Evolutionary conservation across 208 protist genomes (phyloP).

Genomic region (Vickermania ingenoplastis): DNA sequence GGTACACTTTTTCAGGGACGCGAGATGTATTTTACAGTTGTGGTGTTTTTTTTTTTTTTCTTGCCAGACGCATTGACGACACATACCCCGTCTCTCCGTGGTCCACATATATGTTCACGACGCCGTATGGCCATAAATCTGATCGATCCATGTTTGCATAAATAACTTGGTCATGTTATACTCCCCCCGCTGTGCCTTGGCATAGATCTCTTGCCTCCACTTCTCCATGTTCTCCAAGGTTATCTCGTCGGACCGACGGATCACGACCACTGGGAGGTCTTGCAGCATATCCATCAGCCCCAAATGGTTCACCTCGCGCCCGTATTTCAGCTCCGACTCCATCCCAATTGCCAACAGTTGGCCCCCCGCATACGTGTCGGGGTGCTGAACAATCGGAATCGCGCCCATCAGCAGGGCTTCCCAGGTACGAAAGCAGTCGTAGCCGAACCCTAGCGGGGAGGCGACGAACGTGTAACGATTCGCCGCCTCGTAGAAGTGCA

Average conservation of each 20-base stretch:
- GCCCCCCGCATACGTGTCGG: not conserved
- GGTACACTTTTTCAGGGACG: too few species aligned
- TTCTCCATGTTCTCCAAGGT: not conserved
- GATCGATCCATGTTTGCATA: not conserved
- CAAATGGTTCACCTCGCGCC: not conserved
- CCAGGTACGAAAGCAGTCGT: not conserved
- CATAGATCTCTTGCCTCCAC: not conserved
- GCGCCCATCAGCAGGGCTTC: not conserved
- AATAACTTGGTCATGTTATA: not conserved
- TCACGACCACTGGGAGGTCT: not conserved
- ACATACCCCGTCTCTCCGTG: too few species aligned
- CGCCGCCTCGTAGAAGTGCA: not conserved
- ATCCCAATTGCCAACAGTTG: not conserved
- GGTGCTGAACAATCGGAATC: not conserved
- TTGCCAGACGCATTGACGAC: too few species aligned
- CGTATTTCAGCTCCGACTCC: not conserved
- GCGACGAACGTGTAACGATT: not conserved
- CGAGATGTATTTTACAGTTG: too few species aligned
- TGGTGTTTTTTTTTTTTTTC: too few species aligned
- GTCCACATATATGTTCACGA: too few species aligned
- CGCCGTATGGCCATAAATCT: not conserved
- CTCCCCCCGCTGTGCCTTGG: not conserved
- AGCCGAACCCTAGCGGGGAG: not conserved
- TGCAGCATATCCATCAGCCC: not conserved
- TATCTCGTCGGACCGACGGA: not conserved